Percentiles rank a stretch among this genome's conserved stretches.
These are phyloP conservation scores for Neonothopanus nambi DNA, from an alignment of 1,284 basidiomycete species.

Conservation along the genomic window DNA sequence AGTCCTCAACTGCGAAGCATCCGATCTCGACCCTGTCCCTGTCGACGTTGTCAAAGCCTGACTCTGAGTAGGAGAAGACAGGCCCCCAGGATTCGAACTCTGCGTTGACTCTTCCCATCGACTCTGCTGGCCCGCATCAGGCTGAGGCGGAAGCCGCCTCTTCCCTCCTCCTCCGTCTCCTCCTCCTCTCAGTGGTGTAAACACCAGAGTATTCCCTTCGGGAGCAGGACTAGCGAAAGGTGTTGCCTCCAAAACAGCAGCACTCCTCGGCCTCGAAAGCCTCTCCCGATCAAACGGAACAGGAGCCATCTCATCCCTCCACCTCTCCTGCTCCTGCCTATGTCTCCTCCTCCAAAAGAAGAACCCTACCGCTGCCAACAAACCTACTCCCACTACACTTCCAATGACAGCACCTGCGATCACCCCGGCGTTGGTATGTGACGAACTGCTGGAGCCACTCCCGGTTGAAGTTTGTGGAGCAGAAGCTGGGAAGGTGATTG, in stretches of 20 bases:
- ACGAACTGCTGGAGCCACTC: not conserved
- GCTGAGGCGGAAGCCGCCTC: not conserved
- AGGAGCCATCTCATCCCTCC: not conserved
- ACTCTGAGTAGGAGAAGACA: not conserved
- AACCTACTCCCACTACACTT: not conserved
- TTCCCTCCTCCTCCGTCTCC: not conserved
- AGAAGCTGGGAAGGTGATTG: not conserved
- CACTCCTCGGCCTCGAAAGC: not conserved
- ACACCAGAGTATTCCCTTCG: not conserved
- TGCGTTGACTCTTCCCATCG: not conserved
- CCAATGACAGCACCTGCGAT: constrained; percentile 14
- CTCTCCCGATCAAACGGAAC: not conserved
- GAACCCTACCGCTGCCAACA: not conserved
- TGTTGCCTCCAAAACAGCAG: not conserved
- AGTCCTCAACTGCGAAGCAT: constrained; percentile 4
- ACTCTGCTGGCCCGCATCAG: not conserved
- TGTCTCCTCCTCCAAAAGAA: constrained; percentile 5
- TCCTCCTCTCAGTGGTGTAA: no score
- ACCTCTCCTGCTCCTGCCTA: not conserved
- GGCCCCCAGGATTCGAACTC: not conserved
- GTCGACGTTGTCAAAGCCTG: not conserved
- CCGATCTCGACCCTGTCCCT: not conserved
- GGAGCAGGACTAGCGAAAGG: not conserved
- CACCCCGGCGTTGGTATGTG: not conserved
- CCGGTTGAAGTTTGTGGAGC: not conserved